These are phyloP conservation scores for Penicillium capsulatum DNA, from an alignment of 2,329 filamentous ascomycete species.

Conservation along the genomic window DNA sequence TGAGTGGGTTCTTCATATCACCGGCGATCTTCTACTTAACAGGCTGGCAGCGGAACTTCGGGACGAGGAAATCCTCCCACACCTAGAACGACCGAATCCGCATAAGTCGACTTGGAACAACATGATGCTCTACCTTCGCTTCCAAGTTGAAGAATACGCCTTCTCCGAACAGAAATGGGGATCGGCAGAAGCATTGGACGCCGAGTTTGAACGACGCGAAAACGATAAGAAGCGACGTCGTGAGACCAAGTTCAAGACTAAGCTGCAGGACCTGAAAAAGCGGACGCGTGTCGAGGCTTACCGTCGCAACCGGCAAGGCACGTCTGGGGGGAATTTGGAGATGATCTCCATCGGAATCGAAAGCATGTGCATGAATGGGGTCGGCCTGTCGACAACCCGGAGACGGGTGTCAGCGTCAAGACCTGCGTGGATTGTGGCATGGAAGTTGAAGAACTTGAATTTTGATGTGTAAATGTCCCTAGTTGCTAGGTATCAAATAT, in stretches of 20 bases:
- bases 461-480: no score
- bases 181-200: constrained; percentile 75
- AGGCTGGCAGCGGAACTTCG: constrained; percentile 72
- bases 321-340: constrained; percentile 62
- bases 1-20: constrained; percentile 51
- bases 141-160: constrained; percentile 91
- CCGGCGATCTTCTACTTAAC: no score
- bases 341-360: constrained; percentile 62
- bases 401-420: constrained; percentile 63
- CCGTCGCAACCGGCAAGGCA: constrained; percentile 60
- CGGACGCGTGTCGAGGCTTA: constrained; percentile 89
- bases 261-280: constrained; percentile 85
- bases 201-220: constrained; percentile 77
- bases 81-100: constrained; percentile 84
- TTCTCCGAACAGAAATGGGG: constrained; percentile 87
- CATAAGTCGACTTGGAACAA: constrained; percentile 96
- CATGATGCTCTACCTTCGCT: constrained; percentile 96
- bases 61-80: constrained; percentile 79
- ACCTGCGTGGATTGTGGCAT: constrained; percentile 64
- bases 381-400: constrained; percentile 53
- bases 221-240: constrained; percentile 77
- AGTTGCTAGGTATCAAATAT: no score
- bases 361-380: constrained; percentile 90
- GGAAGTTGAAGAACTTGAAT: constrained; percentile 64
- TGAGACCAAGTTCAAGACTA: constrained; percentile 86